Evolutionary conservation across 257 asterid species (phyloP).

Genomic region (Ballota nigra): DNA sequence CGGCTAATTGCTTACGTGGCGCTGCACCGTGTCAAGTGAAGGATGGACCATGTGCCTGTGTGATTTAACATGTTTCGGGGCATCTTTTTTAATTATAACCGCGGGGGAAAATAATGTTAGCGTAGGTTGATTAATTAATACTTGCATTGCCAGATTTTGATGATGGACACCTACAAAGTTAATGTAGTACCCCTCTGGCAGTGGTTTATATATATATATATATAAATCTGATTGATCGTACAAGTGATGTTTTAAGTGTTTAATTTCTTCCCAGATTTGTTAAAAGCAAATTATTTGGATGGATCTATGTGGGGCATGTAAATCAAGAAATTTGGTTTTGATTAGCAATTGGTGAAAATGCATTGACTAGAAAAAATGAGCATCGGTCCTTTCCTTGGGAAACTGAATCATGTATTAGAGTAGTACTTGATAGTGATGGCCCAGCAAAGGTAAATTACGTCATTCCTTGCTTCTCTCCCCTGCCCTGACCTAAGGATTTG

Average conservation of each 20-base stretch:
- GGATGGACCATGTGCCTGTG: background rate
- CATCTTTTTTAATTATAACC: conserved; percentile 4
- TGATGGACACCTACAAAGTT: conserved; percentile 29
- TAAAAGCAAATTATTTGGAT: too few relatives aligned
- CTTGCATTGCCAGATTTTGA: conserved; percentile 45
- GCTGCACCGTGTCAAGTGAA: conserved; percentile 50
- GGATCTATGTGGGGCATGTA: conserved; percentile 39
- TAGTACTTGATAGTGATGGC: background rate
- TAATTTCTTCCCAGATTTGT: too few relatives aligned
- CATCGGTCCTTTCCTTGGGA: conserved; percentile 1
- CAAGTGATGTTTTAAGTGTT: background rate
- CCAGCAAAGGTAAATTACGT: conserved; percentile 4
- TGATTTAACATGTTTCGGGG: too few relatives aligned
- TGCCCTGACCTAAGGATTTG: too few relatives aligned
- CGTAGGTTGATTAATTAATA: conserved; percentile 22
- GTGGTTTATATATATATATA: conserved; percentile 25
- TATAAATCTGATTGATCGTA: conserved; percentile 26
- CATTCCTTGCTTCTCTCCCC: background rate
- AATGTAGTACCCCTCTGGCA: conserved; percentile 39
- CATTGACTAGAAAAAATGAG: conserved; percentile 33
- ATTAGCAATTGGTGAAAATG: conserved; percentile 31
- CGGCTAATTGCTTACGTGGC: conserved; percentile 83
- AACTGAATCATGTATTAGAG: background rate
- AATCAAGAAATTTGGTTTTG: conserved; percentile 30
- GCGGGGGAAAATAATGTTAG: conserved; percentile 48